phyloP scores from a whole-genome alignment of 257 asterid species.

The Solanum gandarillasii region DNA sequence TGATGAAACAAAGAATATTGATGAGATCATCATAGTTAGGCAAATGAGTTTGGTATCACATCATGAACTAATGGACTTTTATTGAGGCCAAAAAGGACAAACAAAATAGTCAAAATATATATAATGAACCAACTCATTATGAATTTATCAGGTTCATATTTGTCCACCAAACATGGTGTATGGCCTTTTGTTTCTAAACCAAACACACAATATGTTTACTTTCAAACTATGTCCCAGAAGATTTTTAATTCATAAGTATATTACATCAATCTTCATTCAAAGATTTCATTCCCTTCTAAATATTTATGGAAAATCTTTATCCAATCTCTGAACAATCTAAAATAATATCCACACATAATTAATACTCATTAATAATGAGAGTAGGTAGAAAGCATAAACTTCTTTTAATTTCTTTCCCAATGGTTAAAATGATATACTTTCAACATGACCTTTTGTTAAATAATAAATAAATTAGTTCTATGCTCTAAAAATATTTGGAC shows the following conservation, averaged over 20 bases:
- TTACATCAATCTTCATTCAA: background rate
- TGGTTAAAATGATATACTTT: background rate
- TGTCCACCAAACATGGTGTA: conserved; percentile 9
- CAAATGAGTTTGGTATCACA: background rate
- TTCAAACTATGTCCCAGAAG: background rate
- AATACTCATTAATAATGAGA: background rate
- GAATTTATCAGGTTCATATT: background rate
- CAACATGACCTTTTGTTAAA: too few relatives aligned
- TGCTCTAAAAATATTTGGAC: background rate
- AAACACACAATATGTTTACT: conserved; percentile 7
- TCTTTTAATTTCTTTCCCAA: background rate
- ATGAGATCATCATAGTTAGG: background rate
- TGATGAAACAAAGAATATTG: background rate
- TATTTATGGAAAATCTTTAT: background rate
- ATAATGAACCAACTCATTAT: background rate
- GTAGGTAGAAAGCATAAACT: background rate
- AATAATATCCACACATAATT: background rate
- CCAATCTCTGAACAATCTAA: background rate
- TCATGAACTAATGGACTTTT: background rate
- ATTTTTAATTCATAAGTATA: background rate
- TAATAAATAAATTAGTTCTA: background rate
- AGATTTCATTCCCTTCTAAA: background rate
- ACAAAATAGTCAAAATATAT: background rate
- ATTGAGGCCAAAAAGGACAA: background rate
- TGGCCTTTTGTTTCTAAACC: conserved; percentile 2